Percentiles rank a stretch among this genome's conserved stretches.
phyloP scores from a whole-genome alignment of 2,329 filamentous ascomycete genomes.

The Alternaria sp. region DNA sequence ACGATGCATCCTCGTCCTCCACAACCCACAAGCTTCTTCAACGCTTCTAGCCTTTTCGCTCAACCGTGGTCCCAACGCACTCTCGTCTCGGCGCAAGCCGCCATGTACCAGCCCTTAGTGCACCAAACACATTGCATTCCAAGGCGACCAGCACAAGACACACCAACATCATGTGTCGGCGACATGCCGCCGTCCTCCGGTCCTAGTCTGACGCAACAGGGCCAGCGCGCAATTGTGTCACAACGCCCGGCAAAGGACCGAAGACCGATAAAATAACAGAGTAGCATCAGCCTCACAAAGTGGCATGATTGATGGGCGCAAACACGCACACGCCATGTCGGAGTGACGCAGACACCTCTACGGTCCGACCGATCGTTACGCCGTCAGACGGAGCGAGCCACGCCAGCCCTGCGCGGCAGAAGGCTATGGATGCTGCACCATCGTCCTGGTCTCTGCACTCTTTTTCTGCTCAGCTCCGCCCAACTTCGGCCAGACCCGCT shows the following conservation, averaged over 20 bases:
- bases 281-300: conserved; percentile 3
- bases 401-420: not conserved
- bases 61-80: not conserved
- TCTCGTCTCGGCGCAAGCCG: conserved; percentile 14
- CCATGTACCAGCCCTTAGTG: conserved; percentile 9
- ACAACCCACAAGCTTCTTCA: conserved; percentile 10
- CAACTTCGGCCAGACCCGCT: conserved; percentile 15
- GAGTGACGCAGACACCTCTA: not conserved
- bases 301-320: not conserved
- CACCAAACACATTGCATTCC: not conserved
- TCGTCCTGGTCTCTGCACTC: not conserved
- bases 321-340: not conserved
- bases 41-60: conserved; percentile 11
- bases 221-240: conserved; percentile 9
- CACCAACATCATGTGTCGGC: conserved; percentile 10
- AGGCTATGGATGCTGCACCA: not conserved
- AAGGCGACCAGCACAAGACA: not conserved
- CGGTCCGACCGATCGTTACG: conserved; percentile 3
- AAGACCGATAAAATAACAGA: not conserved
- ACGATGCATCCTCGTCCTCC: not conserved
- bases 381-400: conserved; percentile 4
- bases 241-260: conserved; percentile 11
- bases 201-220: conserved; percentile 2
- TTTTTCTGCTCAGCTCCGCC: conserved; percentile 7
- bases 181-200: conserved; percentile 7